These are phyloP conservation scores for Neocucurbitaria cava DNA, from an alignment of 2,329 filamentous ascomycete species.

Conservation along the genomic window DNA sequence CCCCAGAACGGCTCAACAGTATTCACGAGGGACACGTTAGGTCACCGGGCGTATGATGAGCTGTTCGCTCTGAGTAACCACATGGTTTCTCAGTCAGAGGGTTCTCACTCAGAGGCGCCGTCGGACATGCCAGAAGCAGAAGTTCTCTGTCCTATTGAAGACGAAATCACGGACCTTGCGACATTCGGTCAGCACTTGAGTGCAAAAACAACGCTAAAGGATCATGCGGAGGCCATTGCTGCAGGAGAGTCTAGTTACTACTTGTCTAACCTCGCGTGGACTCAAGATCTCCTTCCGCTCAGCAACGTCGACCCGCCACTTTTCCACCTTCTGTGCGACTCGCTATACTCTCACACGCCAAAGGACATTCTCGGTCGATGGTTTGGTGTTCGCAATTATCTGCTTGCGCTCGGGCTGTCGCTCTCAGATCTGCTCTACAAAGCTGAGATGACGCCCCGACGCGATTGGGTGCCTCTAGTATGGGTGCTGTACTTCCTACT, in stretches of 20 bases:
- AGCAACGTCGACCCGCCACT: constrained; percentile 2
- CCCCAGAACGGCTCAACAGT: background rate
- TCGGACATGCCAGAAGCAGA: background rate
- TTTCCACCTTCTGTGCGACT: constrained; percentile 8
- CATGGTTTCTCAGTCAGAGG: no score
- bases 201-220: background rate
- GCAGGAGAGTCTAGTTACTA: background rate
- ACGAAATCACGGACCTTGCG: background rate
- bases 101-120: background rate
- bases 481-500: constrained; percentile 9
- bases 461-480: background rate
- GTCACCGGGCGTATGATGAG: background rate
- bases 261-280: background rate
- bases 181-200: background rate
- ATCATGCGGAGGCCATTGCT: background rate
- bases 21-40: background rate
- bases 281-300: background rate
- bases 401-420: background rate
- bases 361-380: constrained; percentile 2
- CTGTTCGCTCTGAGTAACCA: no score
- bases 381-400: background rate
- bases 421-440: constrained; percentile 3
- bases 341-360: constrained; percentile 6
- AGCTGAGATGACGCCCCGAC: constrained; percentile 1
- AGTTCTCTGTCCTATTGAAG: background rate